Conservation (phyloP, 331 rosid genomes). For the Malus hybrid region DNA sequence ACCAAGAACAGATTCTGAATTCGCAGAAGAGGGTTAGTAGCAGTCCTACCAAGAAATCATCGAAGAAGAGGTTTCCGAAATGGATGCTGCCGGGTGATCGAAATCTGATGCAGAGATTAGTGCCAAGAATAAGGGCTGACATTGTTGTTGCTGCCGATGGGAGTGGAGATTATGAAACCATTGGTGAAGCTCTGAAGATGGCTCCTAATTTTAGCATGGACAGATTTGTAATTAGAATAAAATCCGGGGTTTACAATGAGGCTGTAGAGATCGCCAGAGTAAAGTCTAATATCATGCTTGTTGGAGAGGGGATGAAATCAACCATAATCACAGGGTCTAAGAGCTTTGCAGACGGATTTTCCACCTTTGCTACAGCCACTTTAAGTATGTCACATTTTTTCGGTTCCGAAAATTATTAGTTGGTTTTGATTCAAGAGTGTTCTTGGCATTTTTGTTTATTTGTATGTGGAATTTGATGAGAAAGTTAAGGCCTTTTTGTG, state of each 20-base stretch:
- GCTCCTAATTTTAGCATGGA: not conserved
- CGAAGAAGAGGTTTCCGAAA: not conserved
- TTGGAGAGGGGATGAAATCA: constrained; percentile 11
- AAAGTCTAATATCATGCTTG: constrained; percentile 9
- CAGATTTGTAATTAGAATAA: constrained; percentile 5
- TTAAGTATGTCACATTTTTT: not conserved
- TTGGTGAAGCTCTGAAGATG: constrained; percentile 5
- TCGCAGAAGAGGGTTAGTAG: not conserved
- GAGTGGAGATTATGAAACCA: not conserved
- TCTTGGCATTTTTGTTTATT: not conserved
- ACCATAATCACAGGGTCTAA: constrained; percentile 1
- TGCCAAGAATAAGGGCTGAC: not conserved
- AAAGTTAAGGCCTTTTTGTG: not conserved
- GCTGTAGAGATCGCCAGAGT: constrained; percentile 4
- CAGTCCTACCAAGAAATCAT: not conserved
- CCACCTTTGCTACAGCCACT: constrained; percentile 14
- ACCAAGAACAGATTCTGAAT: not conserved
- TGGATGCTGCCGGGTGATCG: constrained; percentile 4
- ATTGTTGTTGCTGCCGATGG: constrained; percentile 10
- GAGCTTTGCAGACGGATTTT: not conserved
- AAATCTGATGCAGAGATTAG: not conserved
- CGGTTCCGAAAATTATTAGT: not conserved
- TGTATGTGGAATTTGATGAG: not conserved
- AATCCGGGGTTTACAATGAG: constrained; percentile 8
- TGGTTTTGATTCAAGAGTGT: not conserved